These are phyloP conservation scores for Phytophthora uliginosa DNA, from an alignment of 352 stramenopile genomes.

Conservation along the genomic window DNA sequence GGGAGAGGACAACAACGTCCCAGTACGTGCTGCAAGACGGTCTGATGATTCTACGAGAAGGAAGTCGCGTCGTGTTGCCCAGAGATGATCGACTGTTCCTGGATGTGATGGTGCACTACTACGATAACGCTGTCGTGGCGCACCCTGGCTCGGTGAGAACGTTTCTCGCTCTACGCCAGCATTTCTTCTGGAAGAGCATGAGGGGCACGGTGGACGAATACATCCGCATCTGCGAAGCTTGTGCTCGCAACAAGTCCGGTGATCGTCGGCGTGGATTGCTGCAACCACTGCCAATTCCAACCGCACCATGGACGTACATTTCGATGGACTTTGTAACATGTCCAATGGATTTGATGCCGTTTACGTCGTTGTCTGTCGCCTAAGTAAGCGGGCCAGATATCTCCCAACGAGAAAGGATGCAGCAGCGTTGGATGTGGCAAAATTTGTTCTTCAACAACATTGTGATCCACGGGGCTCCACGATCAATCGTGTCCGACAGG, in stretches of 20 bases:
- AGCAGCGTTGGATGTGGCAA: background rate
- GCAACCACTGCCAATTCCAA: background rate
- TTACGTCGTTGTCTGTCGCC: constrained; percentile 1
- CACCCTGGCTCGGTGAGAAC: background rate
- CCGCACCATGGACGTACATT: background rate
- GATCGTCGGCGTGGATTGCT: background rate
- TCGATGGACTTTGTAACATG: background rate
- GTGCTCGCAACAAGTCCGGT: background rate
- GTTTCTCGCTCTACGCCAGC: background rate
- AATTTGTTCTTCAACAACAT: constrained; percentile 1
- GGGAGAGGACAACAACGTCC: background rate
- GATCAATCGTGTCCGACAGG: background rate
- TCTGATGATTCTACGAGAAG: background rate
- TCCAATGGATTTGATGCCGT: constrained; percentile 8
- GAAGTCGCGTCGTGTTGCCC: background rate
- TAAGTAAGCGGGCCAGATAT: constrained; percentile 1
- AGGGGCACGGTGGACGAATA: background rate
- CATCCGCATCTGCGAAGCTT: background rate
- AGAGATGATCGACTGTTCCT: background rate
- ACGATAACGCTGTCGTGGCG: background rate
- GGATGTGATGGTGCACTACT: background rate
- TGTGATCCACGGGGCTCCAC: background rate
- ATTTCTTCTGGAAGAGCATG: background rate
- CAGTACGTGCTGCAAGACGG: background rate
- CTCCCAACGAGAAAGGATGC: constrained; percentile 2